Evolutionary conservation across 2,329 filamentous ascomycete species (phyloP), one percentile per base, ranked within the genome.

Genomic region (Bipolaris victoriae): DNA sequence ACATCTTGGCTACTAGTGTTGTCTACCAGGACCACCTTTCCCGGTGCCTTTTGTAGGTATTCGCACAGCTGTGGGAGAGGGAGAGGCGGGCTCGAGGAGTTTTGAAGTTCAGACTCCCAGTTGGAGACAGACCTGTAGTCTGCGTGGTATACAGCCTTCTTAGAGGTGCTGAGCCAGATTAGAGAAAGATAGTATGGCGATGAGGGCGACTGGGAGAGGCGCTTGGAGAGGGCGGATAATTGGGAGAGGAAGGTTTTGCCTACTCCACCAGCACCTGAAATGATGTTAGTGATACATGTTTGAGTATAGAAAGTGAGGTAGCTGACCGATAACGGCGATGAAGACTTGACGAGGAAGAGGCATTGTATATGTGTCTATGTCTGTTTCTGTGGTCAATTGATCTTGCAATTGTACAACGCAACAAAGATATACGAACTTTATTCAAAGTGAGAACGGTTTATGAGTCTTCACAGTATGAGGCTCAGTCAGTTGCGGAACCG

Each of bases 1-100:
- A 99, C 84, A 63, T 90, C 88, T 69, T 94, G 89, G 67, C 91
- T 93, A 78, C 91, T 96, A 50, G 95, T 99, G 81, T 98, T 98
- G 84, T 99, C 95, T 64, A 99, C 88, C 29, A 99, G 82, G 43
- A 99, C 83, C 41, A 90, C 88, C 74, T 90, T 91, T 59, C 87
- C 86, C 2, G 92, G 92, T 1, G 92, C 90, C 41, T 85, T 84
- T 57, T 88, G 85, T 44, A 99, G 88, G 78, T 91, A 96, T 33
- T 89, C 86, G 64, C 89, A 86, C 37, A 96, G 84, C 69, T 94
- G 84, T 41, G 89, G 77, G 44, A 92, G 83, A 36, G 85, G 79
- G 16, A 91, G 84, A 9, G 91, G 85, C 2, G 88, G 80, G 62
- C 88, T 86, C 26, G 83, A 80, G 20, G 89, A 89, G 13, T 84